phyloP scores from a whole-genome alignment of 257 asterid genomes.

The Pogostemon cablin region DNA sequence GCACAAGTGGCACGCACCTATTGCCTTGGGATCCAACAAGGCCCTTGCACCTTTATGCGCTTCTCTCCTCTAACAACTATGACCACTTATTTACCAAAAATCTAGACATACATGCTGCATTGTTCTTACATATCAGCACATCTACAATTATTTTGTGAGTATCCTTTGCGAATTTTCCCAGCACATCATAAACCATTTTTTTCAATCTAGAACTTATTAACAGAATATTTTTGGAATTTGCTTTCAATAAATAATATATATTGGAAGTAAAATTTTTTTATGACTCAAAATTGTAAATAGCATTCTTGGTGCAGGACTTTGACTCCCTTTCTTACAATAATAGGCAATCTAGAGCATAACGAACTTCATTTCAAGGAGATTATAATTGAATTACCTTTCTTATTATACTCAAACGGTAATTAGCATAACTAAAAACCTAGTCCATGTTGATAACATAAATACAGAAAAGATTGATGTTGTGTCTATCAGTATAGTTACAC shows the following conservation, averaged over 20 bases:
- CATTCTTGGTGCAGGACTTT: not conserved
- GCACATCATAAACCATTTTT: not conserved
- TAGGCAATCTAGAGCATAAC: not conserved
- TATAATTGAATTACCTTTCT: not conserved
- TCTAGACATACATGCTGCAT: not conserved
- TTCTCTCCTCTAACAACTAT: no score
- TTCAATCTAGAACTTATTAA: not conserved
- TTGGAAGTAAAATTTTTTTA: not conserved
- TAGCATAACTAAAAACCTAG: not conserved
- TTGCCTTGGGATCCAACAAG: no score
- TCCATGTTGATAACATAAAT: not conserved
- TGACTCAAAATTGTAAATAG: slow-evolving; percentile 1
- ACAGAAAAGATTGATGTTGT: not conserved
- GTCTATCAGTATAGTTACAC: not conserved
- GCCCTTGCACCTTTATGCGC: no score
- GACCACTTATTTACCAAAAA: not conserved
- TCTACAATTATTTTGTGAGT: not conserved
- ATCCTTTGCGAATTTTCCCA: not conserved
- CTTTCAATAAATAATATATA: not conserved
- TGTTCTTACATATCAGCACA: not conserved
- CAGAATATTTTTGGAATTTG: not conserved
- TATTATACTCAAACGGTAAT: not conserved
- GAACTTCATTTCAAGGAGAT: not conserved
- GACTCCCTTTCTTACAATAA: not conserved
- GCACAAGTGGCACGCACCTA: no score